Base-by-base conservation (phyloP, 176 grass and related monocot genomes). In the Bromus sterilis region DNA sequence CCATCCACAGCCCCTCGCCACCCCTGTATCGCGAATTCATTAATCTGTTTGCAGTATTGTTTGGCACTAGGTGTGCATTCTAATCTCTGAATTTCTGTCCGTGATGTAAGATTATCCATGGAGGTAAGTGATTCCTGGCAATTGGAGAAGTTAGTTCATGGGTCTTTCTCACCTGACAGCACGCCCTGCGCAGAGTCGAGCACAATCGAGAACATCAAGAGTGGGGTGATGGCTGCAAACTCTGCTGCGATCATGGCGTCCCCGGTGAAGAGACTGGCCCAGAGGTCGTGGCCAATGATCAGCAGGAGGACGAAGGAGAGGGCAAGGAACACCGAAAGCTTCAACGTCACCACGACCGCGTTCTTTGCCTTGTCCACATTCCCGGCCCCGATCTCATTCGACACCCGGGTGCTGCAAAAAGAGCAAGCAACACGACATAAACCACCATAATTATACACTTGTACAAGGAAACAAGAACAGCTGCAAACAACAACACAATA, bases 1-100 rank as follows among this genome's bases (percentile, higher is more conserved):
- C 94, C 91, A 97, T 0, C 94, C 94, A 61, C 94, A 97, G 7
- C 94, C 94, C 76, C 94, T 91, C 3, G 94, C 15, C 3, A 94
- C 91, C 14, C 94, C 94, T 92, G 68, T 28, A 25, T 16, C 29
- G 29, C 59, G 28, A 37, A 37, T 37, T 37, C 36, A 37, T 37
- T 37, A 3, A 37, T 37, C 36, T 4, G 36, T 37, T 37, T 37
- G 36, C 36, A 7, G 36, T 4, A 37, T 37, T 7, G 7, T 37
- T 37, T 37, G 7, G 36, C 36, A 7, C n/a, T n/a, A n/a, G n/a
- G n/a, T n/a, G 36, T 63, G 5, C 28, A 18, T 4, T 8, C 12
- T 63, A 63, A 31, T 31, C 3, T 63, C 29, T 16, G 36, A 32
- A 31, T 63, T 32, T 63, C 5, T 8, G 31, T 18, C 14, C 0